Evolutionary conservation across 805 yeast genomes (phyloP), one percentile per base, ranked within the genome.

Genomic region (Metschnikowia lachancei): DNA sequence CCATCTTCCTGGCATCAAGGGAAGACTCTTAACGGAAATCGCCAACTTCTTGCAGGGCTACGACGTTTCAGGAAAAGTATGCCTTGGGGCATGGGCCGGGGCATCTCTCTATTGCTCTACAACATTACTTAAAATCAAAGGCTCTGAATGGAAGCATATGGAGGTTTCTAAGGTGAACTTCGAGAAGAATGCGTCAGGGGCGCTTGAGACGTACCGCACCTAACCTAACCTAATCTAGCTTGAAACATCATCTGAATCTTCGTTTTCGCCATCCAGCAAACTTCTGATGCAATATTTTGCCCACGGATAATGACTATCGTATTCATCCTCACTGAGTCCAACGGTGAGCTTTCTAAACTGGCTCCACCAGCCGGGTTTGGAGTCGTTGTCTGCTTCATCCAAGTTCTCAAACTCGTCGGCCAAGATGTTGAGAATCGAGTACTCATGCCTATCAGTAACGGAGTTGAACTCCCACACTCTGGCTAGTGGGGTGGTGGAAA

Each of bases 31-130:
- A 3, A 35, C 45, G 2, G 49, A 48, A 8, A 29, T 48, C n/a
- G 43, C 49, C 13, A n/a, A 18, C 8, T 16, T 17, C 29, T 28
- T 46, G 3, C 53, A 51, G 4, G 30, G 37, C 1, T 20, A 38
- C 22, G 5, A 37, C 7, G 41, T 46, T 6, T 34, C 45, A 6
- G 55, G 47, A 14, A 53, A 51, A 16, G 41, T 36, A 16, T 39
- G 49, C 26, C 44, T 55, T 19, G 58, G 59, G 2, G 42, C 58
- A 5, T 54, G 55, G 56, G 40, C 44, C 3, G 59, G 59, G 10
- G 58, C 59, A 4, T 55, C 59, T 7, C 36, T 55, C 12, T 55
- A 55, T 41, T 52, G 57, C 36, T 49, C 58, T 19, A 52, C 56
- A 18, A 50, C 52, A 10, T 39, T 55, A 9, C 43, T 52, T n/a